Evolutionary conservation across 805 yeast species (phyloP).

Genomic region (Nakazawaea ambrosiae): DNA sequence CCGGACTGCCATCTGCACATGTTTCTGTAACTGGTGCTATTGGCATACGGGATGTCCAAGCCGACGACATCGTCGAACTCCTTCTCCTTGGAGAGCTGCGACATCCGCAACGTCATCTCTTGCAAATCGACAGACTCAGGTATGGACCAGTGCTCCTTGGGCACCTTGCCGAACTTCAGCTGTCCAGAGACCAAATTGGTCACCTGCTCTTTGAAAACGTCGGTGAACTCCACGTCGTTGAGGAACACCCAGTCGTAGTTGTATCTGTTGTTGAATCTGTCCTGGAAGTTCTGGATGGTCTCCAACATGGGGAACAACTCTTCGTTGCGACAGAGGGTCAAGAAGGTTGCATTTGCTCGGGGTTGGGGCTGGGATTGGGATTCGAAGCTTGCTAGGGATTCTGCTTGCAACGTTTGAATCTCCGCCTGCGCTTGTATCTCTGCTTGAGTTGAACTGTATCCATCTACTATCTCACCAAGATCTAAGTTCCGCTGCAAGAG

Average conservation of each 20-base stretch:
- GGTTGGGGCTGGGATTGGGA: too few species aligned
- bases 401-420: too few species aligned
- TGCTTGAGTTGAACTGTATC: too few species aligned
- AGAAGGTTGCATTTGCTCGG: conserved; percentile 55
- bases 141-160: conserved; percentile 59
- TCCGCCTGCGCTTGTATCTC: too few species aligned
- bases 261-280: conserved; percentile 52
- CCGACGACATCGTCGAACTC: conserved; percentile 8
- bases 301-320: conserved; percentile 52
- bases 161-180: conserved; percentile 56
- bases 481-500: too few species aligned
- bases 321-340: conserved; percentile 62
- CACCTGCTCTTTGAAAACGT: conserved; percentile 45
- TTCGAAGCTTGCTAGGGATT: too few species aligned
- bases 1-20: conserved; percentile 43
- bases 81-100: conserved; percentile 28
- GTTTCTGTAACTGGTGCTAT: conserved; percentile 33
- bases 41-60: conserved; percentile 24
- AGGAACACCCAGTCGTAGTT: conserved; percentile 78
- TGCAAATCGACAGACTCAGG: conserved; percentile 54
- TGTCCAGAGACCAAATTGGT: conserved; percentile 49
- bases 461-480: too few species aligned
- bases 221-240: conserved; percentile 59
- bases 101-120: conserved; percentile 34
- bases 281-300: conserved; percentile 58